Conservation (phyloP, 192 early-diverging fungal species). For the Jimgerdemannia lactiflua region DNA sequence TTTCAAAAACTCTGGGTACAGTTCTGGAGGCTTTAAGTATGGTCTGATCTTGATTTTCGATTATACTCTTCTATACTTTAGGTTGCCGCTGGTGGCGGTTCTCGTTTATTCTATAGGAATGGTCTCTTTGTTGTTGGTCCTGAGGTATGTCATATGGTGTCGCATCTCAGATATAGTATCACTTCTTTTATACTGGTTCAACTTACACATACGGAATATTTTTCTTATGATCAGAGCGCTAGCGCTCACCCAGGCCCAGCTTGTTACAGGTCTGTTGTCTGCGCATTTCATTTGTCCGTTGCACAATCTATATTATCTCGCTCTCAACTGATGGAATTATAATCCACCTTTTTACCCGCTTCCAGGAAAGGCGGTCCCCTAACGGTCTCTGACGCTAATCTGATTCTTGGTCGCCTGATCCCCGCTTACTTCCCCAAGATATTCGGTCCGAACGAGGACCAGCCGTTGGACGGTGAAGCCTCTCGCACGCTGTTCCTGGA, state of each 20-base stretch:
- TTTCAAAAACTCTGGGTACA: too few species aligned
- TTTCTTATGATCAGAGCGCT: constrained; percentile 59
- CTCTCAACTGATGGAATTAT: neutral
- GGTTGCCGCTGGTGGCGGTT: constrained; percentile 94
- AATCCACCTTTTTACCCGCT: neutral
- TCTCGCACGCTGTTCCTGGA: constrained; percentile 60
- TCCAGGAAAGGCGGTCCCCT: constrained; percentile 84
- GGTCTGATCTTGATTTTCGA: too few species aligned
- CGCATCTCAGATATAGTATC: neutral
- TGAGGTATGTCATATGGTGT: constrained; percentile 41
- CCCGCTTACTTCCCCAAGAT: constrained; percentile 91
- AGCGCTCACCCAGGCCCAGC: constrained; percentile 94
- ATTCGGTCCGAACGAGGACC: constrained; percentile 84
- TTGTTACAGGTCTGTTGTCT: constrained; percentile 67
- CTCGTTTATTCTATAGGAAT: constrained; percentile 87
- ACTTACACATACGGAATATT: neutral
- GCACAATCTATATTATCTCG: neutral
- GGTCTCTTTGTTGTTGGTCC: constrained; percentile 94
- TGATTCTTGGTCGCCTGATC: constrained; percentile 82
- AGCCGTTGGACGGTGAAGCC: constrained; percentile 71
- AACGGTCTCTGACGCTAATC: constrained; percentile 93
- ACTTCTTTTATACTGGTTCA: too few species aligned
- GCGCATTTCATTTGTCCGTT: neutral
- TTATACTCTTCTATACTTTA: neutral
- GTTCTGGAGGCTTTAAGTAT: too few species aligned